Base-by-base conservation (phyloP, 164 flowering plant species). In the Tetrastigma voinierianum region DNA sequence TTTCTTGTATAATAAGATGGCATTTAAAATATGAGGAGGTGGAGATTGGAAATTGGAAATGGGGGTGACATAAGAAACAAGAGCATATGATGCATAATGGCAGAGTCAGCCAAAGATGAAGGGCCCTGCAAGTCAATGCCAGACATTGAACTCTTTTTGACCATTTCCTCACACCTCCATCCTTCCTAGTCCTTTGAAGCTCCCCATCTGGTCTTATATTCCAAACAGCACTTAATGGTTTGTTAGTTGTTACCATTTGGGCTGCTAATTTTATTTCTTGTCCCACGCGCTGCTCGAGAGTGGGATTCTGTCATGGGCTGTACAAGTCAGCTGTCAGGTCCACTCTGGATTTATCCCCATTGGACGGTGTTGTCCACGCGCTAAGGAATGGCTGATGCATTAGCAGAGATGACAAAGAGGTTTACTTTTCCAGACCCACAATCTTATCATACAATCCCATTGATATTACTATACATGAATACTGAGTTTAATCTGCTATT, bases 341-440 rank as follows among this genome's bases (percentile, higher is more conserved):
- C 66, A 43, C 49, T 25, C n/a, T 15, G n/a, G 21, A 7, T 20
- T 6, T 11, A 11, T 8, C 16, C 6, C 55, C 25, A 62, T 62
- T 62, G 66, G 55, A 15, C 5, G 12, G 54, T 49, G 55, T 24
- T 2, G 10, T 2, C 0, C 15, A 60, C 63, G 23, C 51, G 1
- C 14, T 1, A 82, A 59, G 84, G 97, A 59, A 89, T 90, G 98
- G 92, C 94, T 59, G 97, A 88, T 81, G 96, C 96, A 32, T 71
- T 93, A 19, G 97, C 92, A 62, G 98, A 93, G 84, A 93, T 93
- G 78, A 86, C 96, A 65, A 86, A 84, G 74, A 87, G 96, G 96
- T 91, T 55, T 49, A 54, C 51, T 32, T 20, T 64, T 10, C 46
- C 40, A 4, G n/a, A n/a, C 13, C 25, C 18, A 16, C 20, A 32